Percentiles rank a stretch among this genome's conserved stretches.
phyloP scores from a whole-genome alignment of 1,284 basidiomycete species.

The Wallemia ichthyophaga region DNA sequence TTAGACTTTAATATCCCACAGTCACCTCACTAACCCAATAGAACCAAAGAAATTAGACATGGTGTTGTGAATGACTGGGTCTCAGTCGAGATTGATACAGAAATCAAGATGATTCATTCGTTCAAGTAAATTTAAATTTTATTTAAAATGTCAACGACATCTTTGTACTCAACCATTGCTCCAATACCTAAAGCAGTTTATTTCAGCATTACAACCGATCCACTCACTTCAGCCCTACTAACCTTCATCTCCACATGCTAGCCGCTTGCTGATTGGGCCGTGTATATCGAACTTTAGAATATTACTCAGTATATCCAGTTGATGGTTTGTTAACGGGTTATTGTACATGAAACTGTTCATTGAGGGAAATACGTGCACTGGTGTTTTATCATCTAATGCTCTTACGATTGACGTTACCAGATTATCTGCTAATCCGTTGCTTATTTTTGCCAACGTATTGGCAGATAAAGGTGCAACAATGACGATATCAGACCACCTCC shows the following conservation, averaged over 20 bases:
- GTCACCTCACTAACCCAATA: neutral
- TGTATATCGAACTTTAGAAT: slow-evolving; percentile 46
- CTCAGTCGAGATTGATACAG: no score
- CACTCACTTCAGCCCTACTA: slow-evolving; percentile 8
- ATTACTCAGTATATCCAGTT: slow-evolving; percentile 37
- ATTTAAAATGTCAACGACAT: neutral
- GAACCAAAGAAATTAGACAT: neutral
- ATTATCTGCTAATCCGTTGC: slow-evolving; percentile 65
- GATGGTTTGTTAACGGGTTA: slow-evolving; percentile 65
- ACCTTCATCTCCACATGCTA: slow-evolving; percentile 86
- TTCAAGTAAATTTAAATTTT: neutral
- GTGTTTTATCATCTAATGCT: slow-evolving; percentile 46
- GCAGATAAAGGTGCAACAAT: slow-evolving; percentile 82
- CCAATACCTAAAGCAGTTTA: neutral
- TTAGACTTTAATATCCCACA: neutral
- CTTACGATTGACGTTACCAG: slow-evolving; percentile 72
- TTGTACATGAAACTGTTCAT: slow-evolving; percentile 98
- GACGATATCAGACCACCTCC: slow-evolving; percentile 85
- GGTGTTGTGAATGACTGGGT: neutral
- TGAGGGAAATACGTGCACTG: slow-evolving; percentile 71
- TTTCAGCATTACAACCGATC: neutral
- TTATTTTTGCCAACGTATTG: slow-evolving; percentile 78
- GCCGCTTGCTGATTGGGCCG: slow-evolving; percentile 52
- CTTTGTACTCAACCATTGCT: neutral
- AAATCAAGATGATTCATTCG: no score